Evolutionary conservation across 208 protist species (phyloP).

Genomic region (Angomonas deanei): DNA sequence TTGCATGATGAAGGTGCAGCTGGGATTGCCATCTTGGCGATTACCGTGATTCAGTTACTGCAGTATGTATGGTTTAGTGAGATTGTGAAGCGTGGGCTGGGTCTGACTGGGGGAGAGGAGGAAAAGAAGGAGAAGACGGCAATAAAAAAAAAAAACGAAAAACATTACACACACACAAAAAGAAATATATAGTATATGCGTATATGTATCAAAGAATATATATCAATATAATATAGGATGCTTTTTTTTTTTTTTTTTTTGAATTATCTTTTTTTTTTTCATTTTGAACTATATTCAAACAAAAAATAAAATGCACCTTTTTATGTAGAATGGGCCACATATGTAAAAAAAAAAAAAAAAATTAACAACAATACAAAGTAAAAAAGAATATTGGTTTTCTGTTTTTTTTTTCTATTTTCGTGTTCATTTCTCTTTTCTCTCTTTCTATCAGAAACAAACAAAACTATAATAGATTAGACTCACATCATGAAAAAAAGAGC

Average conservation of each 20-base stretch:
- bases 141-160: neutral
- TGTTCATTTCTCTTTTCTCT: slow-evolving; percentile 12
- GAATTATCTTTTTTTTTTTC: slow-evolving; percentile 3
- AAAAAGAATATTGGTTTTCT: no score
- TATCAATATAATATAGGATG: neutral
- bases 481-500: neutral
- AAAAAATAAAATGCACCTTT: slow-evolving; percentile 3
- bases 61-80: slow-evolving; percentile 82
- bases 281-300: slow-evolving; percentile 3
- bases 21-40: slow-evolving; percentile 37
- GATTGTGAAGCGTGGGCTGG: slow-evolving; percentile 45
- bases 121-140: slow-evolving; percentile 25
- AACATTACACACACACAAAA: neutral
- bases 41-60: slow-evolving; percentile 50
- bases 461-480: no score
- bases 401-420: slow-evolving; percentile 10
- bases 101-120: slow-evolving; percentile 4
- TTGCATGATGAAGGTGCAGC: slow-evolving; percentile 56
- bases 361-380: no score
- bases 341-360: no score
- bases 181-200: slow-evolving; percentile 15
- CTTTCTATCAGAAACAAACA: neutral
- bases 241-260: slow-evolving; percentile 8
- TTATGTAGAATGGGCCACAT: no score
- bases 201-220: slow-evolving; percentile 3